Evolutionary conservation across 2,329 filamentous ascomycete species (phyloP).

Genomic region (Sarocladium kiliense): DNA sequence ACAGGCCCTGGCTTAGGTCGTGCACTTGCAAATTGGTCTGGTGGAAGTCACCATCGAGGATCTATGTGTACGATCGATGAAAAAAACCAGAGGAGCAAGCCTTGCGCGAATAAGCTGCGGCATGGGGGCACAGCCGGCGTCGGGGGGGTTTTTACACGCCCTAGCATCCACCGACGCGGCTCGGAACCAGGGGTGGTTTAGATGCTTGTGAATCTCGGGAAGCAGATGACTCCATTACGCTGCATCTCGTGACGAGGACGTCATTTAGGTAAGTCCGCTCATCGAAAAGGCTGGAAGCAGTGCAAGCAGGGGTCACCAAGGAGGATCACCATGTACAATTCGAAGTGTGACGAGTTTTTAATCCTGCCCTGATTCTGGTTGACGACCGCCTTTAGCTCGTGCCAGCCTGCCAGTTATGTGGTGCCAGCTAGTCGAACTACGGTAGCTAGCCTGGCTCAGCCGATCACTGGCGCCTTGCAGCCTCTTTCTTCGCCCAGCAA

Average conservation of each 20-base stretch:
- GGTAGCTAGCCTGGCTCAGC: not conserved
- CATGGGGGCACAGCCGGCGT: not conserved
- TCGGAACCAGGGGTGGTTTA: not conserved
- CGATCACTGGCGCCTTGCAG: not conserved
- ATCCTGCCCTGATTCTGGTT: not conserved
- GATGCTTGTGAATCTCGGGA: not conserved
- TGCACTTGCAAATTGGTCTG: not conserved
- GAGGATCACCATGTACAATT: too few relatives aligned
- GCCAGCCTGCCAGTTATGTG: not conserved
- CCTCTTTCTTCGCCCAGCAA: not conserved
- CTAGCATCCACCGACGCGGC: not conserved
- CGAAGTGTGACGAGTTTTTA: not conserved
- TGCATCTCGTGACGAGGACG: too few relatives aligned
- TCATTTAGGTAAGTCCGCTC: too few relatives aligned
- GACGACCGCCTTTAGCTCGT: not conserved
- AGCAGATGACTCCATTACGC: not conserved
- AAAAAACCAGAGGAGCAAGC: not conserved
- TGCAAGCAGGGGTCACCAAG: too few relatives aligned
- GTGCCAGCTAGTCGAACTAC: not conserved
- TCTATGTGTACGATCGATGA: slow-evolving; percentile 5
- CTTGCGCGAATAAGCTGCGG: slow-evolving; percentile 4
- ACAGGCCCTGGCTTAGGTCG: not conserved
- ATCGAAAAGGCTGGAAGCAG: too few relatives aligned
- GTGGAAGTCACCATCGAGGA: not conserved
- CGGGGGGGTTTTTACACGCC: not conserved